Base-by-base conservation (phyloP, 2,329 filamentous ascomycete genomes). In the Malbranchea zuffiana region DNA sequence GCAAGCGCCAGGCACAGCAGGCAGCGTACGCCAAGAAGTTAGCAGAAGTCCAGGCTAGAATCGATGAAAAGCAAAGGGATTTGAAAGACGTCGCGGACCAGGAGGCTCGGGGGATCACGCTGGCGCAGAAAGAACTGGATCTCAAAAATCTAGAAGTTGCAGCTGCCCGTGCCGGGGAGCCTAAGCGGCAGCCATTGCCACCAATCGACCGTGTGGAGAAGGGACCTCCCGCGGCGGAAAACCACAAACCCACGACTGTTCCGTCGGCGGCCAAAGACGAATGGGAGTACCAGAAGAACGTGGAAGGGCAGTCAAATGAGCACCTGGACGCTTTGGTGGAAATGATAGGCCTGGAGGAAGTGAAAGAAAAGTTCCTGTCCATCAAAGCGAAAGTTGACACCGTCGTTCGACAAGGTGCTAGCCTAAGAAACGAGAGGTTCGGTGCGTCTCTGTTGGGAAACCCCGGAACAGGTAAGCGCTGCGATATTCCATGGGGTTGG, bases 301-400 rank as follows among this genome's bases (percentile, higher is more conserved):
- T 55, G 1, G 68, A 77, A 20, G 62, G 63, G 1, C 66, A 68
- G 0, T 46, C 48, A 1, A 82, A 74, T 43, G 48, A 55, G 0
- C 62, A 69, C 0, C 48, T 86, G 0, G 79, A 86, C 41, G 50
- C 62, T 0, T 49, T 87, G 6, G 84, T 86, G 75, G 55, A 52
- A 0, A 77, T 86, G 73, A 74, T 80, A 28, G 81, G 82, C 0
- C 62, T 87, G 0, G 80, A 85, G 46, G 59, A 68, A 0, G 76
- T 86, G 26, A 87, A 87, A 44, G 48, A 63, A 1, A 53, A 74
- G 8, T 73, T 86, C 16, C 56, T 87, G 0, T 48, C 50, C 0
- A 74, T 82, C 50, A 84, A 84, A 45, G 57, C 61, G 0, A 72
- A 67, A 28, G 67, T 84, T 0, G 79, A 86, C 25, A 72, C 67